Evolutionary conservation across 352 stramenopile species (phyloP).

Genomic region (Phytophthora sp.): DNA sequence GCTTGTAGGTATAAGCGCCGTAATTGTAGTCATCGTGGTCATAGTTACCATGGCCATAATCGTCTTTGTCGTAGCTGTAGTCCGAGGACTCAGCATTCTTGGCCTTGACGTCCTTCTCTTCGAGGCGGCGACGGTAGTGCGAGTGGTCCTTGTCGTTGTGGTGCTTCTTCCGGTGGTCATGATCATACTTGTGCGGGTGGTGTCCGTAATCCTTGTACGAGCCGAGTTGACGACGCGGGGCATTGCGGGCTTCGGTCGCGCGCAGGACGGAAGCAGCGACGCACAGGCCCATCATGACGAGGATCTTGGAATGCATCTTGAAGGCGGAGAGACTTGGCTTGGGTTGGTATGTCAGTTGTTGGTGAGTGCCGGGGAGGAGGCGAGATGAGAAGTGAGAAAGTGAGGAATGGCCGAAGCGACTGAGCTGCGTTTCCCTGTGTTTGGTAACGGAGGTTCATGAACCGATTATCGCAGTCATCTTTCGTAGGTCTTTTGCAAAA

Average conservation of each 20-base stretch:
- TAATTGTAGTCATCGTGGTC: conserved; percentile 1
- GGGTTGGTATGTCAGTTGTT: background rate
- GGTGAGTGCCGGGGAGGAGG: conserved; percentile 6
- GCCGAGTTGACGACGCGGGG: conserved; percentile 18
- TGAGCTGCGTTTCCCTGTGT: too few relatives aligned
- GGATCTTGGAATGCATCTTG: conserved; percentile 30
- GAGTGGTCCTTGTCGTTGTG: conserved; percentile 20
- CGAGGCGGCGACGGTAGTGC: conserved; percentile 29
- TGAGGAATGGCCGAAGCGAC: background rate
- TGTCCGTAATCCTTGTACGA: conserved; percentile 28
- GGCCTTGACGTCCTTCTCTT: conserved; percentile 20
- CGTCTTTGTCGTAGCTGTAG: conserved; percentile 19
- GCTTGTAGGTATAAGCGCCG: background rate
- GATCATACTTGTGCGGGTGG: conserved; percentile 13
- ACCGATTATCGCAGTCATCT: background rate
- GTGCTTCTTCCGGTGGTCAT: conserved; percentile 9
- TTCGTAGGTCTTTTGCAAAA: background rate
- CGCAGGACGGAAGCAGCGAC: conserved; percentile 20
- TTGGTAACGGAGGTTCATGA: too few relatives aligned
- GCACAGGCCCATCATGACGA: conserved; percentile 23
- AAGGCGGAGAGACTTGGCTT: background rate
- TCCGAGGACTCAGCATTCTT: conserved; percentile 28
- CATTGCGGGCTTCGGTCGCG: conserved; percentile 14
- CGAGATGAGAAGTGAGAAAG: conserved; percentile 23
- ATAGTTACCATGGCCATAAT: conserved; percentile 4